Evolutionary conservation across 164 flowering plant genomes (phyloP).

Genomic region (Litsea cubeba): DNA sequence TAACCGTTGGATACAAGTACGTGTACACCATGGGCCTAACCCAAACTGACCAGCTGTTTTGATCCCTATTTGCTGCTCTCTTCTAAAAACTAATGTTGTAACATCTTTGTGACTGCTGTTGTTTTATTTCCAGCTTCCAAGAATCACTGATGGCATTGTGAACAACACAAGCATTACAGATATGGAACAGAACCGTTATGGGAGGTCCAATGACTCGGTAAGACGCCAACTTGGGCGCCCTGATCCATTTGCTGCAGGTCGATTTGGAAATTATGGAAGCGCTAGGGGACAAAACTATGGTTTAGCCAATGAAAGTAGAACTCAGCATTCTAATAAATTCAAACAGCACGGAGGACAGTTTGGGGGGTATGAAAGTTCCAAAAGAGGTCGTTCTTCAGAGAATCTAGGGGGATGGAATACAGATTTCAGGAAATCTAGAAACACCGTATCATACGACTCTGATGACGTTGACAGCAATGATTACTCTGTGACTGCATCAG

Average conservation of each 20-base stretch:
- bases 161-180: slow-evolving; percentile 7
- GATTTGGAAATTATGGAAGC: slow-evolving; percentile 12
- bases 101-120: not conserved
- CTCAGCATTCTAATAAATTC: slow-evolving; percentile 4
- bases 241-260: slow-evolving; percentile 10
- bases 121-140: slow-evolving; percentile 23
- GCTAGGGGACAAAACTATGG: slow-evolving; percentile 8
- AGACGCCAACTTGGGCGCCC: slow-evolving; percentile 5
- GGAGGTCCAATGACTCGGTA: slow-evolving; percentile 8
- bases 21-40: too few relatives aligned
- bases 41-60: too few relatives aligned
- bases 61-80: not conserved
- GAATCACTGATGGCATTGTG: slow-evolving; percentile 11
- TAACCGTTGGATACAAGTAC: too few relatives aligned
- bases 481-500: slow-evolving; percentile 4
- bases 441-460: not conserved
- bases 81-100: not conserved
- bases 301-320: slow-evolving; percentile 14
- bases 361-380: slow-evolving; percentile 13
- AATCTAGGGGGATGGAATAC: slow-evolving; percentile 7
- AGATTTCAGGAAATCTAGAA: slow-evolving; percentile 8
- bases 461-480: slow-evolving; percentile 12
- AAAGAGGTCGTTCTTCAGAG: slow-evolving; percentile 5
- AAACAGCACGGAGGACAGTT: slow-evolving; percentile 5
- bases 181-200: slow-evolving; percentile 11